Evolutionary conservation across 768 basidiomycete genomes (phyloP), one percentile per base, ranked within the genome.

Genomic region (Boletus tylopilopsis): DNA sequence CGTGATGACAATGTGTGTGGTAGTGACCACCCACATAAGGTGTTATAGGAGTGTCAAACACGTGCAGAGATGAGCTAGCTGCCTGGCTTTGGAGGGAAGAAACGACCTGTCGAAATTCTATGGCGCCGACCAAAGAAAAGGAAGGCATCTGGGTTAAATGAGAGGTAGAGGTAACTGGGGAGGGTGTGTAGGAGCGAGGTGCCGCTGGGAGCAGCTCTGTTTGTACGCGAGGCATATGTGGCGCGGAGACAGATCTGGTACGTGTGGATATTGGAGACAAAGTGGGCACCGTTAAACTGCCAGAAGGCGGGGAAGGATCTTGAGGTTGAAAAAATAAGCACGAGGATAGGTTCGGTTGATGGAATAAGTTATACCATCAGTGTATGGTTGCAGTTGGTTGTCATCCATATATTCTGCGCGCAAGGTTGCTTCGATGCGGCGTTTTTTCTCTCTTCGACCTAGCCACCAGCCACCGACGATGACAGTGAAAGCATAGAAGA

Each of bases 31-130:
- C 85, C 1, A 82, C 79, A 54, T 84, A 89, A 0, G 90, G 88
- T 1, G 87, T 81, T 66, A 84, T 52, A 0, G 73, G 77, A 22
- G 76, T 78, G 42, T 88, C 86, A 55, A 91, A 91, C 4, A 82
- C 71, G 51, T 68, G 75, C 39, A 90, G 71, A 0, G 81, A 77
- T 0, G 78, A 69, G 1, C 73, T 73, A 2, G 80, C 76, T 11
- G 85, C 84, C 59, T 94, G 82, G 42, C 76, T 75, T 54, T 83
- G 81, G 22, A 99, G 74, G 0, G 87, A 84, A 11, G 87, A 76
- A 19, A 99, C 87, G 22, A 97, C 88, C 51, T 94, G 86, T n/a
- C 94, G 79, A 69, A 99, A 99, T 67, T 99, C 96, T 37, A 99
- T 79, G 0, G 96, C 96, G 8, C 95, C 92, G 5, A 97, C 80